phyloP scores from a whole-genome alignment of 108 stramenopile genomes.

The Nitzschia sp. region DNA sequence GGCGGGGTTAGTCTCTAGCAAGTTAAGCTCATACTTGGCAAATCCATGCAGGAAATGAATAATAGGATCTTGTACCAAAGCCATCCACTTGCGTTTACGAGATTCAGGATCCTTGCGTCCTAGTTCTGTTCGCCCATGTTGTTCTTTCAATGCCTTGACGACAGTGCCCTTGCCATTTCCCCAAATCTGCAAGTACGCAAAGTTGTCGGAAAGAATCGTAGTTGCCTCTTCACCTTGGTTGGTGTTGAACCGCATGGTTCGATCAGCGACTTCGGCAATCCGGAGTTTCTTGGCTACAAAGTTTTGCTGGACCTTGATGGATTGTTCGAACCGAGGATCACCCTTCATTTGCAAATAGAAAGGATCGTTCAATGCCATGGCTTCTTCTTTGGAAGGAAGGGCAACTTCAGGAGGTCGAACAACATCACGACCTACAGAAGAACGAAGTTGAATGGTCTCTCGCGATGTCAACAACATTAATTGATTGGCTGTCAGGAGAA shows the following conservation, averaged over 20 bases:
- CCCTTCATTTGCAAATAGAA: slow-evolving; percentile 2
- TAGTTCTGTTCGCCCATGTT: not conserved
- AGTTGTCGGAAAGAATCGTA: slow-evolving; percentile 2
- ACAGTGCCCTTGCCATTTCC: not conserved
- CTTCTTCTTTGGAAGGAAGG: not conserved
- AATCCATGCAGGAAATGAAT: slow-evolving; percentile 8
- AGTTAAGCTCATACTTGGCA: slow-evolving; percentile 9
- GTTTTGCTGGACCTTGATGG: not conserved
- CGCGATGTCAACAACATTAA: not conserved
- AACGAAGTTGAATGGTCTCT: no score
- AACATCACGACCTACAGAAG: no score
- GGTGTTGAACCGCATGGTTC: slow-evolving; percentile 2
- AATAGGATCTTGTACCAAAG: slow-evolving; percentile 20
- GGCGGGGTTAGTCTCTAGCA: slow-evolving; percentile 1
- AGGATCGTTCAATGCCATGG: not conserved
- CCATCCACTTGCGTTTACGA: slow-evolving; percentile 7
- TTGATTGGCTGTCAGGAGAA: not conserved
- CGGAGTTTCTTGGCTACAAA: not conserved
- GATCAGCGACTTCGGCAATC: not conserved
- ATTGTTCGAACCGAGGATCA: not conserved
- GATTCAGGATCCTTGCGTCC: not conserved
- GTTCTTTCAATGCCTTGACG: not conserved
- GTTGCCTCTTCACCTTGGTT: slow-evolving; percentile 1
- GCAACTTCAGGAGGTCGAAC: no score
- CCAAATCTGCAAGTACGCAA: slow-evolving; percentile 11